A percentile compares a stretch with the other conserved stretches of the same genome.
Evolutionary conservation across 2,329 filamentous ascomycete species (phyloP).

Genomic region (Ceratocystis ficicola): DNA sequence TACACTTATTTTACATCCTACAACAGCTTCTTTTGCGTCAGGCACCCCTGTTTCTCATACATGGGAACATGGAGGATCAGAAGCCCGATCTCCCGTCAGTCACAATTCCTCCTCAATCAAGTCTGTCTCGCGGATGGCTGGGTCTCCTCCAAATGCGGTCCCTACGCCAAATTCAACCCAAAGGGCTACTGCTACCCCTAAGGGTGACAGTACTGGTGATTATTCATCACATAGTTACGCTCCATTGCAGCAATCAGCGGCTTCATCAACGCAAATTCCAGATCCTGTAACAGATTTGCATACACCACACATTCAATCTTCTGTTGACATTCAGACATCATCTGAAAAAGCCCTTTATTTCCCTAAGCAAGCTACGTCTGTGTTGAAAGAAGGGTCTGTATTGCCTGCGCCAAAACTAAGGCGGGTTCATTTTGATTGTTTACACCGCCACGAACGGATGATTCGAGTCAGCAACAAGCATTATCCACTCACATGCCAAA

Average conservation of each 20-base stretch:
- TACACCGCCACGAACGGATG: slow-evolving; percentile 39
- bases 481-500: slow-evolving; percentile 43
- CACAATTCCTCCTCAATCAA: not conserved
- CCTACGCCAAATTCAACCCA: not conserved
- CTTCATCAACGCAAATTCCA: not conserved
- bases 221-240: not conserved
- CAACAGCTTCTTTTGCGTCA: not conserved
- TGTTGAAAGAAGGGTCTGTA: slow-evolving; percentile 27
- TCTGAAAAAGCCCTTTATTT: slow-evolving; percentile 32
- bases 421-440: slow-evolving; percentile 37
- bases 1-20: slow-evolving; percentile 29
- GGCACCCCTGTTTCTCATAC: not conserved
- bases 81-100: not conserved
- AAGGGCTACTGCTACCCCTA: not conserved
- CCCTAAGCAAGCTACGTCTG: slow-evolving; percentile 24
- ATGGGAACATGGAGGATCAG: not conserved
- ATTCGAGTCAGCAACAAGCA: slow-evolving; percentile 37
- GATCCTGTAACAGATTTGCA: not conserved
- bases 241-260: not conserved
- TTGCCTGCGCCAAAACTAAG: slow-evolving; percentile 35
- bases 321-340: slow-evolving; percentile 20
- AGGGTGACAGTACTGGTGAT: not conserved
- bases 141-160: not conserved
- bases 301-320: not conserved
- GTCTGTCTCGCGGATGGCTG: not conserved